These are phyloP conservation scores for Trichoderma asperelloides DNA, from an alignment of 495 filamentous ascomycete genomes.

Conservation along the genomic window DNA sequence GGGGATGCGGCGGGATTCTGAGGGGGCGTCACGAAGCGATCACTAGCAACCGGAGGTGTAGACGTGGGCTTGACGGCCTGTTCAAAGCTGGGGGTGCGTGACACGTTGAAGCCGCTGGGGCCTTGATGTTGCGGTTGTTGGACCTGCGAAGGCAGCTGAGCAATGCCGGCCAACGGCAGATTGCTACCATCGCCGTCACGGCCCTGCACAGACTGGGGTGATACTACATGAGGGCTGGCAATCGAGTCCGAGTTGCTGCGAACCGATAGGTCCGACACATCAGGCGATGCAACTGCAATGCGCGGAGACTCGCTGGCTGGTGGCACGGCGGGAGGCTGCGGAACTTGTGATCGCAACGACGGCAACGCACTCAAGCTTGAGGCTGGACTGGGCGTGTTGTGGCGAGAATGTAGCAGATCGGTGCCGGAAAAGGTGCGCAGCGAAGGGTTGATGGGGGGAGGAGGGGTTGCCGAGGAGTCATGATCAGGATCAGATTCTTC, in stretches of 20 bases:
- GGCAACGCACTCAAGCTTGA: constrained; percentile 8
- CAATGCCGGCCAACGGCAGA: not conserved
- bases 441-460: constrained; percentile 18
- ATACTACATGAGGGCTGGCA: not conserved
- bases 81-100: not conserved
- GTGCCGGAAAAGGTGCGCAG: constrained; percentile 1
- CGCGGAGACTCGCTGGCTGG: not conserved
- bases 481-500: constrained; percentile 47
- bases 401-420: constrained; percentile 7
- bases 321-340: constrained; percentile 1
- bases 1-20: not conserved
- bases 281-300: not conserved
- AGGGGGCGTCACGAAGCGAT: not conserved
- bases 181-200: not conserved
- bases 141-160: not conserved
- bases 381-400: constrained; percentile 1
- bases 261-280: not conserved
- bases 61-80: not conserved
- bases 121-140: not conserved
- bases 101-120: not conserved
- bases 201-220: not conserved
- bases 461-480: constrained; percentile 30
- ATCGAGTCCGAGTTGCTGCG: not conserved
- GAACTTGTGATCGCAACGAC: not conserved
- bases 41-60: not conserved